Evolutionary conservation across 163 green algal genomes (phyloP), one percentile per base, ranked within the genome.

Genomic region (Scenedesmus sp.): DNA sequence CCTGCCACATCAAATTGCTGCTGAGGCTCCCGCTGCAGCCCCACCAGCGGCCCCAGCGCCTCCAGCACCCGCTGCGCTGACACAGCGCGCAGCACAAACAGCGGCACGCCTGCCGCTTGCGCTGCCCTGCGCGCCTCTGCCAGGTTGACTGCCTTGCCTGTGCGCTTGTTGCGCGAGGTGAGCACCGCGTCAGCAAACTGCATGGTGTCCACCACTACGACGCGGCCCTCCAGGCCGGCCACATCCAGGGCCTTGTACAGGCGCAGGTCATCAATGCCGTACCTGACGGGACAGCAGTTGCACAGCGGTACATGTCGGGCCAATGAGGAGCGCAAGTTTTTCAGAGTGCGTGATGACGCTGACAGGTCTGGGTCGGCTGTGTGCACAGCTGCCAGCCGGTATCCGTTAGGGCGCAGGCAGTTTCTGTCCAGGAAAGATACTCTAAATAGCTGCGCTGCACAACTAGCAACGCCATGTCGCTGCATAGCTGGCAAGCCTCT

Each of bases 191-290:
- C 90, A 46, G 83, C 82, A 60, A 77, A 67, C 5, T 81, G 13
- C 13, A 56, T 55, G 12, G 16, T 77, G 23, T 92, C 88, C 8
- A 92, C 82, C 1, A 93, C 82, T n/a, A 93, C 57, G 1, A 93
- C 70, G 18, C 82, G 66, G 73, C 90, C 90, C 23, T 90, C 90
- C 16, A 93, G 59, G 34, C 67, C 90, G 46, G 90, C 90, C 34
- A 84, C 3, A 12, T 93, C 90, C 15, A 93, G 62, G 1, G 90
- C 90, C 83, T 90, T 90, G 90, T 83, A 90, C 23, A 93, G 83
- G 6, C 90, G 67, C 70, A 87, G 73, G 74, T 93, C 90, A 55
- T 93, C 90, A 54, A 93, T 86, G 64, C 54, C 90, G 46, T 89
- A 83, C 88, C 88, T 92, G 54, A 60, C 56, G 54, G 83, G 8